A percentile compares a stretch with the other conserved stretches of the same genome.
Evolutionary conservation across 495 filamentous ascomycete genomes (phyloP).

Genomic region (Annulohypoxylon maeteangense): DNA sequence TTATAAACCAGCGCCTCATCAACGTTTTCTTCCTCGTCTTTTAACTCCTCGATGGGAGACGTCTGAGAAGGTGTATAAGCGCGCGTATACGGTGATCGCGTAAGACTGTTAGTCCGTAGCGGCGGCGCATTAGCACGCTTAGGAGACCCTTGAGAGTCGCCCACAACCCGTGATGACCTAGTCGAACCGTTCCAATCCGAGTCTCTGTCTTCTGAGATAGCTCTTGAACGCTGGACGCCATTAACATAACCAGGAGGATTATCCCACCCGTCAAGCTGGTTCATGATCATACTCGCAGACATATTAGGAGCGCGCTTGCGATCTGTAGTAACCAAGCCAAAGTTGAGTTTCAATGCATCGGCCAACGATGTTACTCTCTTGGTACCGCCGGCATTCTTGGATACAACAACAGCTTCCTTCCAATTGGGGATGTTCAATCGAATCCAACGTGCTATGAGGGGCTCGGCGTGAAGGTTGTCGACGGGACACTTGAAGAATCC

Average conservation of each 20-base stretch:
- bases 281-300: conserved; percentile 74
- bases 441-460: conserved; percentile 96
- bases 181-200: conserved; percentile 37
- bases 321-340: conserved; percentile 96
- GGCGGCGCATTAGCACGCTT: conserved; percentile 49
- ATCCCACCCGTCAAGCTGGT: conserved; percentile 57
- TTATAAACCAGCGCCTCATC: conserved; percentile 74
- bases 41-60: conserved; percentile 51
- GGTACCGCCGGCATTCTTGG: conserved; percentile 96
- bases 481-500: conserved; percentile 98
- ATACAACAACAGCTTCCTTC: conserved; percentile 93
- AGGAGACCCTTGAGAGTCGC: conserved; percentile 56
- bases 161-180: conserved; percentile 40
- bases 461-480: conserved; percentile 96
- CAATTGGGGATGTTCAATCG: conserved; percentile 85
- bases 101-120: conserved; percentile 39
- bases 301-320: conserved; percentile 74
- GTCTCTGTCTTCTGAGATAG: conserved; percentile 42
- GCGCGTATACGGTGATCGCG: conserved; percentile 45
- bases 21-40: conserved; percentile 57
- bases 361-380: conserved; percentile 97
- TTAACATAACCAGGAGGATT: conserved; percentile 40
- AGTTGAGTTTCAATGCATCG: conserved; percentile 95
- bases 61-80: conserved; percentile 51
- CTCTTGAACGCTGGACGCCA: conserved; percentile 38